Base-by-base conservation (phyloP, 2,329 filamentous ascomycete genomes). In the Trichoderma atrobrunneum region DNA sequence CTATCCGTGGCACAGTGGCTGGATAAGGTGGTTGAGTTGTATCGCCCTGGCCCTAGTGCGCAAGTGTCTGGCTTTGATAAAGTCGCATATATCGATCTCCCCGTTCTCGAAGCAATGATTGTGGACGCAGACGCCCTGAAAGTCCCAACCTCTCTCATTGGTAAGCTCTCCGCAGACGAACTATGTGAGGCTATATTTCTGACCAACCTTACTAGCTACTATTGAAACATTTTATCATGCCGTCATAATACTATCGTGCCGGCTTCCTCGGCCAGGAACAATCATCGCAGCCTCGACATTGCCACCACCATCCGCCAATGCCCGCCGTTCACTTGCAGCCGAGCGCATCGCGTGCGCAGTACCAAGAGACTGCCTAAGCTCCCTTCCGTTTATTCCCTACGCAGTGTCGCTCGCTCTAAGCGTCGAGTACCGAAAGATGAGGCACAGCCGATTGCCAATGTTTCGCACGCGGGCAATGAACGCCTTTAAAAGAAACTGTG, bases 221-320 rank as follows among this genome's bases (percentile, higher is more conserved):
- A 84, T 91, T 7, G 89, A 91, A 74, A 85, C 87, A 1, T 85
- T 91, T 18, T 91, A 91, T 75, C 88, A 91, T 75, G 88, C 89
- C 3, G 86, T 91, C 7, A 87, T 88, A 43, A 90, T 91, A 10
- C 80, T 91, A 2, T 90, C 89, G 0, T 90, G 87, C 64, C 85
- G 89, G n/a, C 83, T 87, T 6, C 82, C 85, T 4, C 78, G 84
- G 12, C 81, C 81, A 12, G 80, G 84, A 57, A 81, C 81, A 24
- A 72, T 79, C 36, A 79, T 81, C 1, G 82, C 80, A 56, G 83
- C 81, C 39, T 82, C 80, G 30, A 86, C 81, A 6, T 83, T 81
- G 54, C 87, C 79, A 62, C 85, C 80, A 16, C 84, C 83, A 28
- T 85, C 82, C 39, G 87, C 84, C 30, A 90, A 89, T 73, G 86